These are phyloP conservation scores for Nigrospora osmanthi DNA, from an alignment of 2,329 filamentous ascomycete species.

Conservation along the genomic window DNA sequence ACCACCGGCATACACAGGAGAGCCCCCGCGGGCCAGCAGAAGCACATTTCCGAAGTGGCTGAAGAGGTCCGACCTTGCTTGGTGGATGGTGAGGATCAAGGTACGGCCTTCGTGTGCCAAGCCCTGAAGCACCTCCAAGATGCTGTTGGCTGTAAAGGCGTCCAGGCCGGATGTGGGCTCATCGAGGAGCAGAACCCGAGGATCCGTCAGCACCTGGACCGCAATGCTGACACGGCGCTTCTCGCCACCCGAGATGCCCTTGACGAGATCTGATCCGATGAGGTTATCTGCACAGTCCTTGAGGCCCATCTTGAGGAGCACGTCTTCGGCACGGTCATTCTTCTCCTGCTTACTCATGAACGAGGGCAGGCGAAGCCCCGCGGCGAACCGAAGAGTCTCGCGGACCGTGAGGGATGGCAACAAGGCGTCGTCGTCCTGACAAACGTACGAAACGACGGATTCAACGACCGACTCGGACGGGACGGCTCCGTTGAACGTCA, in stretches of 20 bases:
- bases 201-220: conserved; percentile 69
- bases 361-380: conserved; percentile 60
- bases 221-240: conserved; percentile 73
- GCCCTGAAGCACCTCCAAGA: conserved; percentile 64
- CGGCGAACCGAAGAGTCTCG: conserved; percentile 65
- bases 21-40: conserved; percentile 62
- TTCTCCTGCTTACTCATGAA: conserved; percentile 67
- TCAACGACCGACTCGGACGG: conserved; percentile 63
- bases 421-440: conserved; percentile 70
- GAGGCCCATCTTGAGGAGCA: conserved; percentile 66
- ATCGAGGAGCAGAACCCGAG: conserved; percentile 64
- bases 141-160: conserved; percentile 70
- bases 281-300: conserved; percentile 73
- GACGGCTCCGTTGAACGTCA: conserved; percentile 62
- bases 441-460: conserved; percentile 69
- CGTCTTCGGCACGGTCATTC: conserved; percentile 58
- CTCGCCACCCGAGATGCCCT: conserved; percentile 74
- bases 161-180: conserved; percentile 72
- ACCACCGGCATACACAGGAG: conserved; percentile 58
- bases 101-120: conserved; percentile 68
- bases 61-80: conserved; percentile 68
- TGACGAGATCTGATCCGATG: conserved; percentile 63
- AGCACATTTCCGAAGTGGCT: conserved; percentile 63
- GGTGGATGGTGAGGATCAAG: conserved; percentile 70
- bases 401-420: conserved; percentile 68